Percentiles rank a stretch among this genome's conserved stretches.
These are phyloP conservation scores for Geotrichum europaeum DNA, from an alignment of 1,139 yeast genomes.

Conservation along the genomic window DNA sequence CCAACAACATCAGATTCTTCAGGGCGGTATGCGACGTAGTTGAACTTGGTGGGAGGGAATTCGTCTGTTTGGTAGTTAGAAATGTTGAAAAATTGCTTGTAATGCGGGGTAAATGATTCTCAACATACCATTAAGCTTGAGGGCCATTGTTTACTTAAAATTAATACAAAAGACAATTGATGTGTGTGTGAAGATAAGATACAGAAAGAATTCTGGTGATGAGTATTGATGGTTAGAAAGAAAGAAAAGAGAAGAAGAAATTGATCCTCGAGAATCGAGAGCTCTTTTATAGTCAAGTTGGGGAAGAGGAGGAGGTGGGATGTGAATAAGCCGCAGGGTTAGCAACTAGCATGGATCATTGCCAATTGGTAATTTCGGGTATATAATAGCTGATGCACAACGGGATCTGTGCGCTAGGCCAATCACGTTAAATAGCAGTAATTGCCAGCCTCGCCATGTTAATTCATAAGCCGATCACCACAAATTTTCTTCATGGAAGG, in stretches of 20 bases:
- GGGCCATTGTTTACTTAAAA: constrained; percentile 8
- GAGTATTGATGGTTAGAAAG: neutral
- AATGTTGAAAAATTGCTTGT: neutral
- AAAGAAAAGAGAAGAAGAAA: neutral
- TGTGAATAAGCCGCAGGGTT: neutral
- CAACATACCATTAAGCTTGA: constrained; percentile 22
- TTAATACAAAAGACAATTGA: neutral
- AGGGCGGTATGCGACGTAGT: constrained; percentile 51
- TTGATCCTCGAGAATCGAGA: neutral
- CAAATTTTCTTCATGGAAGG: no score
- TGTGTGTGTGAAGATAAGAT: neutral
- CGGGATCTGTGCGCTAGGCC: no score
- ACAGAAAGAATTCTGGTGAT: neutral
- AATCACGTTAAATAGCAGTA: no score
- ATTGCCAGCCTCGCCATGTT: no score
- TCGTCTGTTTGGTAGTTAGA: constrained; percentile 20
- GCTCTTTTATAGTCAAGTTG: neutral
- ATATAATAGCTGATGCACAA: no score
- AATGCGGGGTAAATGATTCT: neutral
- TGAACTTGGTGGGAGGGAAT: constrained; percentile 50
- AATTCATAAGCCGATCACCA: no score
- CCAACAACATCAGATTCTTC: constrained; percentile 39
- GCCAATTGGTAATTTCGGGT: no score
- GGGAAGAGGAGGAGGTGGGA: neutral
- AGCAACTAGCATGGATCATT: no score